A percentile compares a stretch with the other conserved stretches of the same genome.
Evolutionary conservation across 345 rosid genomes (phyloP).

Genomic region (Clausena lansium): DNA sequence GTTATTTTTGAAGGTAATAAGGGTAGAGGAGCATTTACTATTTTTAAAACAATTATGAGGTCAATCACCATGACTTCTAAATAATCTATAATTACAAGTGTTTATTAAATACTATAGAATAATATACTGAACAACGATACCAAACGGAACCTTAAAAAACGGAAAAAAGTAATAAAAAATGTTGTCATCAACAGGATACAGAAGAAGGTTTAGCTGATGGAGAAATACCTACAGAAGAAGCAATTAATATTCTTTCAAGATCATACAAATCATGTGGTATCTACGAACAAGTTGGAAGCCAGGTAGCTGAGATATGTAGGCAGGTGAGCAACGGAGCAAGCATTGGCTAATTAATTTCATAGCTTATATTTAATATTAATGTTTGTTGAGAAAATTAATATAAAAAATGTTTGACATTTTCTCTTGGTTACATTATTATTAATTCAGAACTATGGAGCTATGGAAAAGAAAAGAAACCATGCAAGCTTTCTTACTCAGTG

Average conservation of each 20-base stretch:
- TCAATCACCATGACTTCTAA: no score
- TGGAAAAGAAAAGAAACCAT: constrained; percentile 27
- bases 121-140: no score
- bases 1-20: no score
- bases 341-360: neutral
- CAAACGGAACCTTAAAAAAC: no score
- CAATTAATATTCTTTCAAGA: constrained; percentile 30
- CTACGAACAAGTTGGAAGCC: constrained; percentile 28
- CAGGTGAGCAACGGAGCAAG: constrained; percentile 20
- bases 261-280: constrained; percentile 35
- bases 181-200: constrained; percentile 27
- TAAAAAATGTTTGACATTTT: no score
- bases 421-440: no score
- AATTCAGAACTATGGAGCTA: constrained; percentile 14
- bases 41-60: no score
- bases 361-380: neutral
- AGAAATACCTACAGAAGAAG: constrained; percentile 36
- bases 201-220: constrained; percentile 34
- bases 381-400: no score
- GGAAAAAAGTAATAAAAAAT: no score
- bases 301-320: constrained; percentile 27
- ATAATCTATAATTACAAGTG: no score
- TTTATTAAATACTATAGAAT: no score
- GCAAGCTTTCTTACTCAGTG: constrained; percentile 42
- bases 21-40: no score